Percentiles rank a stretch among this genome's conserved stretches.
Conservation (phyloP, 495 filamentous ascomycete genomes). For the Penicillium fimorum region DNA sequence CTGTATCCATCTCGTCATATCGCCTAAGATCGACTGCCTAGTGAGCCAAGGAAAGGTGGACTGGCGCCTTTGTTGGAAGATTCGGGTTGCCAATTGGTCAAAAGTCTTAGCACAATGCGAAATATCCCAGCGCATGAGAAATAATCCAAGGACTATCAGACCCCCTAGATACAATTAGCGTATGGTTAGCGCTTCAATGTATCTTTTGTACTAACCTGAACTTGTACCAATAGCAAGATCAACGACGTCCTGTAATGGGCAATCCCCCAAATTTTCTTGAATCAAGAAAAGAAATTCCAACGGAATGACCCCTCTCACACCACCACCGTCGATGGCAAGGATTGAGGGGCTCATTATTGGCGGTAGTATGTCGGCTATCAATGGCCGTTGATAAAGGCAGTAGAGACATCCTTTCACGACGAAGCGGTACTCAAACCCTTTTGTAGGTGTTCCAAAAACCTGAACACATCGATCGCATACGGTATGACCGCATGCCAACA, state of each 20-base stretch:
- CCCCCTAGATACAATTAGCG: too few relatives aligned
- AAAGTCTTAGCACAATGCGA: too few relatives aligned
- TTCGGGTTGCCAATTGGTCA: too few relatives aligned
- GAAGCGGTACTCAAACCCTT: slow-evolving; percentile 23
- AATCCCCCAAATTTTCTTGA: slow-evolving; percentile 27
- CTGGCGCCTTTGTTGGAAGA: too few relatives aligned
- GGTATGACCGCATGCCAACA: slow-evolving; percentile 28
- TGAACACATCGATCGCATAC: slow-evolving; percentile 32
- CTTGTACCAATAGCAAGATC: slow-evolving; percentile 36
- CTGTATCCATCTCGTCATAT: too few relatives aligned
- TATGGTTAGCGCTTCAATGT: too few relatives aligned
- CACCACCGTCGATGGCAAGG: slow-evolving; percentile 37
- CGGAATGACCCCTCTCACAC: slow-evolving; percentile 32
- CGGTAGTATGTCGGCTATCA: slow-evolving; percentile 30
- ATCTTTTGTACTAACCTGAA: slow-evolving; percentile 30
- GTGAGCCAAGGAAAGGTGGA: too few relatives aligned
- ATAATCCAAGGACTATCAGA: too few relatives aligned
- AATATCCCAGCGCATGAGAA: too few relatives aligned
- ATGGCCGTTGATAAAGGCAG: slow-evolving; percentile 12
- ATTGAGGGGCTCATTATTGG: slow-evolving; percentile 33
- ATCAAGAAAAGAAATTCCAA: slow-evolving; percentile 34
- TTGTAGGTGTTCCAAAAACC: slow-evolving; percentile 20
- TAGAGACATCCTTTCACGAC: slow-evolving; percentile 20
- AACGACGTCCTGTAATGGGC: slow-evolving; percentile 28
- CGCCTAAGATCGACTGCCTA: too few relatives aligned